A percentile compares a stretch with the other conserved stretches of the same genome.
phyloP scores from a whole-genome alignment of 78 protist genomes.

The Dictyostelium purpureum region DNA sequence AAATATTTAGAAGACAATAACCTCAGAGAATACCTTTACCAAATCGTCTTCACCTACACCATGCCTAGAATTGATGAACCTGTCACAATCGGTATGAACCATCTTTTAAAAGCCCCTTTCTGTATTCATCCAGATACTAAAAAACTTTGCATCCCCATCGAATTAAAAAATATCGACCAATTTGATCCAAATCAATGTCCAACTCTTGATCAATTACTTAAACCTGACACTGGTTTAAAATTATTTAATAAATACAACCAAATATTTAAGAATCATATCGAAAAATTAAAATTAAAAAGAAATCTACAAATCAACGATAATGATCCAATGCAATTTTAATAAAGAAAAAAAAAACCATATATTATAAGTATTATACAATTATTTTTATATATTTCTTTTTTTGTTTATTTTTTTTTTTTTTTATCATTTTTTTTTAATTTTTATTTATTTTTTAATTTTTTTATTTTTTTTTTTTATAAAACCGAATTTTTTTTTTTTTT shows the following conservation, averaged over 20 bases:
- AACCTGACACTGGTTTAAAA: not conserved
- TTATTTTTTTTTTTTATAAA: no score
- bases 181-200: constrained; percentile 57
- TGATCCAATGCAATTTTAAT: constrained; percentile 14
- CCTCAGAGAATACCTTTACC: constrained; percentile 11
- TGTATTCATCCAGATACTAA: constrained; percentile 97
- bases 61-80: constrained; percentile 96
- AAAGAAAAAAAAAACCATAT: not conserved
- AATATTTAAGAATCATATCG: not conserved
- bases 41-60: constrained; percentile 83
- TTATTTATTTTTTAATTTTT: no score
- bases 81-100: constrained; percentile 92
- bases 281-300: constrained; percentile 1
- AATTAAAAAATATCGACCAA: not conserved
- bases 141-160: constrained; percentile 78
- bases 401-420: no score
- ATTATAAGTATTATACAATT: no score
- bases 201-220: not conserved
- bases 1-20: not conserved
- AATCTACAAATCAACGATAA: not conserved
- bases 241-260: not conserved
- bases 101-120: constrained; percentile 98
- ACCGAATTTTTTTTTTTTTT: no score
- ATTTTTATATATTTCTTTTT: no score
- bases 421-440: no score